These are phyloP conservation scores for Fusarium sp. DNA, from an alignment of 2,329 filamentous ascomycete genomes.

Conservation along the genomic window DNA sequence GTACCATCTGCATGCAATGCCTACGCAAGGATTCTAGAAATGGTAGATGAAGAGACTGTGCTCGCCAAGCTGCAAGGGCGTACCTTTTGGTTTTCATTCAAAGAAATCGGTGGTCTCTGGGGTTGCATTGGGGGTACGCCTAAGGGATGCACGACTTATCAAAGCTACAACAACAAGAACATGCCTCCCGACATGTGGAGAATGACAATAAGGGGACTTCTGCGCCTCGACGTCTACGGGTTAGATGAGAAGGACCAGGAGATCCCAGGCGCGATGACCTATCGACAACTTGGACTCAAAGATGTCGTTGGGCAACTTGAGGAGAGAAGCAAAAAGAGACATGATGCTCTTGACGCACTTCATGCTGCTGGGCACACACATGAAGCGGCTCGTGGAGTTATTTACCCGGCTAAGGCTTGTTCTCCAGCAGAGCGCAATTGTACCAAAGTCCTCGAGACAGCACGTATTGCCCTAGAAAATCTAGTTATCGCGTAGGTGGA, in stretches of 20 bases:
- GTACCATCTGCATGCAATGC: conserved; percentile 65
- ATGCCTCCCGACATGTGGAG: conserved; percentile 65
- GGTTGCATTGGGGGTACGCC: conserved; percentile 43
- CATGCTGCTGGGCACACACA: conserved; percentile 49
- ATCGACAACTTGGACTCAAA: conserved; percentile 58
- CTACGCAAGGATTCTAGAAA: conserved; percentile 62
- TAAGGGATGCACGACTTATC: conserved; percentile 39
- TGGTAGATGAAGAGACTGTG: conserved; percentile 62
- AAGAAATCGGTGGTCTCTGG: conserved; percentile 60
- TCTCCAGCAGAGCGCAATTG: conserved; percentile 53
- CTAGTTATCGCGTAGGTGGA: conserved; percentile 59
- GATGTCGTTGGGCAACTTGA: conserved; percentile 64
- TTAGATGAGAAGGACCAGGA: conserved; percentile 41
- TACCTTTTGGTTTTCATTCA: conserved; percentile 55
- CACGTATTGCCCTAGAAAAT: conserved; percentile 61
- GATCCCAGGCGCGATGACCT: conserved; percentile 16
- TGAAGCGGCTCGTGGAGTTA: conserved; percentile 38
- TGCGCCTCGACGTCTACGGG: conserved; percentile 67
- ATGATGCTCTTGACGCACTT: conserved; percentile 59
- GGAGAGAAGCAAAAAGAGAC: conserved; percentile 56
- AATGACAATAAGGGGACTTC: conserved; percentile 59
- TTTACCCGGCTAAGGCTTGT: conserved; percentile 35
- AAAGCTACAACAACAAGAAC: conserved; percentile 51
- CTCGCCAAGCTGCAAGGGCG: conserved; percentile 53
- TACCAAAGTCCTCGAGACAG: conserved; percentile 61